Evolutionary conservation across 1,284 basidiomycete species (phyloP).

Genomic region (Mycena citricolor): DNA sequence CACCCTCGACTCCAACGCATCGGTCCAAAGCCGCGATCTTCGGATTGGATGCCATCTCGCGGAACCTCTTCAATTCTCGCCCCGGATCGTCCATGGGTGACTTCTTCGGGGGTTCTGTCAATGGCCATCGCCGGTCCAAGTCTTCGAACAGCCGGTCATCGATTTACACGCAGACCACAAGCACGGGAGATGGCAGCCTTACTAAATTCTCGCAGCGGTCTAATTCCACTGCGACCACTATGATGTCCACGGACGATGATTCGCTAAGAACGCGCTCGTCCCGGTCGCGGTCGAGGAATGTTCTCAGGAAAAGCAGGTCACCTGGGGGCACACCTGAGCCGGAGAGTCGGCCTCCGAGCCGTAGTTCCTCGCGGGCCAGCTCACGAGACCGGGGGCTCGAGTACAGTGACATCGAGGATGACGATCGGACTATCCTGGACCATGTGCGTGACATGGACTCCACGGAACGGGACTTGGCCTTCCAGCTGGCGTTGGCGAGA

Average conservation of each 20-base stretch:
- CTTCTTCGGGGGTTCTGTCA: conserved; percentile 69
- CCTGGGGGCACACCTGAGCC: conserved; percentile 49
- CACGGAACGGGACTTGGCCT: conserved; percentile 72
- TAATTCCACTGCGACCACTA: conserved; percentile 64
- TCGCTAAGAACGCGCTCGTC: conserved; percentile 46
- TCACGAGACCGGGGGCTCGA: conserved; percentile 41
- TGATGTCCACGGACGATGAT: conserved; percentile 68
- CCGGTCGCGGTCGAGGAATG: conserved; percentile 51
- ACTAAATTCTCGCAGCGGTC: conserved; percentile 70
- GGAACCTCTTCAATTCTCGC: conserved; percentile 68
- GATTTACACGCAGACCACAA: conserved; percentile 61
- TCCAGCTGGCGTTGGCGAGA: conserved; percentile 75
- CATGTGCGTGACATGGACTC: conserved; percentile 45
- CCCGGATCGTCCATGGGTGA: conserved; percentile 64
- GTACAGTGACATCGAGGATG: conserved; percentile 47
- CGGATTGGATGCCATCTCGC: conserved; percentile 80
- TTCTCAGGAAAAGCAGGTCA: conserved; percentile 60
- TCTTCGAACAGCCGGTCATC: conserved; percentile 72
- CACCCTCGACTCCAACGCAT: conserved; percentile 78
- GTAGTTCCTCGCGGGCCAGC: conserved; percentile 39
- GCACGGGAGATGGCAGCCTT: conserved; percentile 59
- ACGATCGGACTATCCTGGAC: conserved; percentile 36
- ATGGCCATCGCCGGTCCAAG: conserved; percentile 60
- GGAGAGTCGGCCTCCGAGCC: conserved; percentile 37
- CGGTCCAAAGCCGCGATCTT: conserved; percentile 81